Evolutionary conservation across 768 basidiomycete species (phyloP).

Genomic region (Leucocoprinus leucothites): DNA sequence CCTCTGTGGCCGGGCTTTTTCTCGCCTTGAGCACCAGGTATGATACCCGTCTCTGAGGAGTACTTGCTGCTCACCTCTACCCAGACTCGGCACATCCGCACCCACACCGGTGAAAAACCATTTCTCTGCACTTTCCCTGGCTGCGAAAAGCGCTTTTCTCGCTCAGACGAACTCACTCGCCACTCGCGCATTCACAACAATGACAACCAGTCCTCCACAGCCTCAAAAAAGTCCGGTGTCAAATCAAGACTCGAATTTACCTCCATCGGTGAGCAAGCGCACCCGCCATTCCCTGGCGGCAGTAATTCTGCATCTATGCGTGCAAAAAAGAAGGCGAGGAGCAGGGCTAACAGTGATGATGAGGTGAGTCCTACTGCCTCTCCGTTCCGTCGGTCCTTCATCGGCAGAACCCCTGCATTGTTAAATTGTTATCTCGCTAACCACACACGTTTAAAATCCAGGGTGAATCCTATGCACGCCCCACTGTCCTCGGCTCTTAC

Average conservation of each 20-base stretch:
- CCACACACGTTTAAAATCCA: slow-evolving; percentile 18
- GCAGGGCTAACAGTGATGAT: slow-evolving; percentile 77
- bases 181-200: slow-evolving; percentile 91
- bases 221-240: slow-evolving; percentile 19
- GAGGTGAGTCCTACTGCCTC: slow-evolving; percentile 54
- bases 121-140: slow-evolving; percentile 87
- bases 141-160: slow-evolving; percentile 98
- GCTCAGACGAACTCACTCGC: slow-evolving; percentile 97
- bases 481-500: slow-evolving; percentile 47
- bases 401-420: slow-evolving; percentile 8
- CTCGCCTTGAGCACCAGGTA: slow-evolving; percentile 94
- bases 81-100: slow-evolving; percentile 96
- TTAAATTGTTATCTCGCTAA: slow-evolving; percentile 7
- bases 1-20: slow-evolving; percentile 93
- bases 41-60: slow-evolving; percentile 12
- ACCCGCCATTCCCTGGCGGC: neutral
- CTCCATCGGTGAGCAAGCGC: slow-evolving; percentile 14
- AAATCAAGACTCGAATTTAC: slow-evolving; percentile 17
- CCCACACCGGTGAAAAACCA: slow-evolving; percentile 98
- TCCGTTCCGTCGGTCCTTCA: slow-evolving; percentile 7
- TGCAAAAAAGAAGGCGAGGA: slow-evolving; percentile 75
- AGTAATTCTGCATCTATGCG: slow-evolving; percentile 26
- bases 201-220: slow-evolving; percentile 32
- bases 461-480: slow-evolving; percentile 59
- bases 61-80: slow-evolving; percentile 14